A percentile compares a stretch with the other conserved stretches of the same genome.
Evolutionary conservation across 352 stramenopile genomes (phyloP).

Genomic region (Pythium plurisporium): DNA sequence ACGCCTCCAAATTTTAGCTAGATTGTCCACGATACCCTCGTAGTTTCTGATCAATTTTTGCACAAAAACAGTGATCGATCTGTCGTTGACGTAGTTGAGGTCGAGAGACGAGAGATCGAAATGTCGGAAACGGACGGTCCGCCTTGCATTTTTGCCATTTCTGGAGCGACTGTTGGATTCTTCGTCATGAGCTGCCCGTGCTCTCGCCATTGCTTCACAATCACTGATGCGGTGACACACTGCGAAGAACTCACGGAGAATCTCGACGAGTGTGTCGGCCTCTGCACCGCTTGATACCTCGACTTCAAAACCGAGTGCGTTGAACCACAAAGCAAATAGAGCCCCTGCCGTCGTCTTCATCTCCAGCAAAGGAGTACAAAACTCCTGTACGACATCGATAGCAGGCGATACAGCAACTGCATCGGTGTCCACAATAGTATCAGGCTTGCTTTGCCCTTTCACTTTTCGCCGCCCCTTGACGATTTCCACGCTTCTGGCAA

Average conservation of each 20-base stretch:
- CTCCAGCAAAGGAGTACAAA: conserved; percentile 14
- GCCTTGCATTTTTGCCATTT: neutral
- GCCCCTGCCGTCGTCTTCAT: conserved; percentile 14
- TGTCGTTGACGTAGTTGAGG: conserved; percentile 50
- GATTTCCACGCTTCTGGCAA: no score
- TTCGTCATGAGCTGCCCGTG: neutral
- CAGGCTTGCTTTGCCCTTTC: neutral
- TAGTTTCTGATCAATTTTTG: conserved; percentile 43
- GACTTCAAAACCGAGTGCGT: conserved; percentile 8
- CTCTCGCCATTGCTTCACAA: conserved; percentile 10
- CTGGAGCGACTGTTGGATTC: neutral
- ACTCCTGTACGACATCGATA: conserved; percentile 8
- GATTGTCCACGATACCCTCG: conserved; percentile 33
- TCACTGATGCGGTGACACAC: conserved; percentile 6
- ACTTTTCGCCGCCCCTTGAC: neutral
- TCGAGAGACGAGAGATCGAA: conserved; percentile 65
- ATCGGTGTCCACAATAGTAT: neutral
- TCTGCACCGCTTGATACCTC: neutral
- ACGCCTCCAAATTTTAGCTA: neutral
- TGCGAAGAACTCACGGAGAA: conserved; percentile 2
- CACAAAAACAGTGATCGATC: conserved; percentile 35
- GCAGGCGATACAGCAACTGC: neutral
- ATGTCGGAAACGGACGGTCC: conserved; percentile 47
- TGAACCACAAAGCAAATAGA: conserved; percentile 24
- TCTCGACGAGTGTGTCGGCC: neutral